phyloP scores from a whole-genome alignment of 1,284 basidiomycete genomes.

The Rhodofomes roseus region DNA sequence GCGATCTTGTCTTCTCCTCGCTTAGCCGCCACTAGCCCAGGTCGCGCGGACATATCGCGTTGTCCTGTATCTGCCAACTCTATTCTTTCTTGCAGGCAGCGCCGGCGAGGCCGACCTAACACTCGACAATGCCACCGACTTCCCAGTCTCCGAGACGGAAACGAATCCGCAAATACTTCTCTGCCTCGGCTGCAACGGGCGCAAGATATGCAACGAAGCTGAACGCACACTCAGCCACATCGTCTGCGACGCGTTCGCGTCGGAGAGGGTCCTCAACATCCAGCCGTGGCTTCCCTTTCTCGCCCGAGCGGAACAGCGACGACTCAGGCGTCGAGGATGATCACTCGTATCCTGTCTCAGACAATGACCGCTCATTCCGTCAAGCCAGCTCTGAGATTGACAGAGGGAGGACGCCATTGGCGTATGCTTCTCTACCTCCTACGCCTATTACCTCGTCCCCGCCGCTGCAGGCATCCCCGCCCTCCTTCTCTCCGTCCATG shows the following conservation, averaged over 20 bases:
- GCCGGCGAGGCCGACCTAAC: not conserved
- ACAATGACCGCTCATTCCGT: conserved; percentile 14
- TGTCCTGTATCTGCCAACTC: no score
- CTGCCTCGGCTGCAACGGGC: conserved; percentile 24
- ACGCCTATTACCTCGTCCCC: conserved; percentile 58
- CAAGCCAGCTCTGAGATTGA: conserved; percentile 8
- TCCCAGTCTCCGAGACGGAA: conserved; percentile 27
- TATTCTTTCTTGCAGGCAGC: not conserved
- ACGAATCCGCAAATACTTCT: conserved; percentile 26
- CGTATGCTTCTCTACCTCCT: conserved; percentile 67
- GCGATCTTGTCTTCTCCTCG: no score
- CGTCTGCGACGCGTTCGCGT: conserved; percentile 13
- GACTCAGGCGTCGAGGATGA: conserved; percentile 21
- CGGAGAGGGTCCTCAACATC: conserved; percentile 21
- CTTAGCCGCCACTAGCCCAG: not conserved
- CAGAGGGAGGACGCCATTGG: conserved; percentile 24
- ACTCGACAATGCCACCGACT: conserved; percentile 15
- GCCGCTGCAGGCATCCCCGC: conserved; percentile 26
- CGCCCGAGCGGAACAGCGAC: conserved; percentile 16
- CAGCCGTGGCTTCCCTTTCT: conserved; percentile 16
- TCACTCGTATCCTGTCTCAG: conserved; percentile 13
- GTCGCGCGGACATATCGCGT: no score
- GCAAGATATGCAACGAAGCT: conserved; percentile 19
- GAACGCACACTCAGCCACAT: conserved; percentile 4
- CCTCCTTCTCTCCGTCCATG: conserved; percentile 13